Conservation (phyloP, 768 basidiomycete genomes). For the Russula sp. region DNA sequence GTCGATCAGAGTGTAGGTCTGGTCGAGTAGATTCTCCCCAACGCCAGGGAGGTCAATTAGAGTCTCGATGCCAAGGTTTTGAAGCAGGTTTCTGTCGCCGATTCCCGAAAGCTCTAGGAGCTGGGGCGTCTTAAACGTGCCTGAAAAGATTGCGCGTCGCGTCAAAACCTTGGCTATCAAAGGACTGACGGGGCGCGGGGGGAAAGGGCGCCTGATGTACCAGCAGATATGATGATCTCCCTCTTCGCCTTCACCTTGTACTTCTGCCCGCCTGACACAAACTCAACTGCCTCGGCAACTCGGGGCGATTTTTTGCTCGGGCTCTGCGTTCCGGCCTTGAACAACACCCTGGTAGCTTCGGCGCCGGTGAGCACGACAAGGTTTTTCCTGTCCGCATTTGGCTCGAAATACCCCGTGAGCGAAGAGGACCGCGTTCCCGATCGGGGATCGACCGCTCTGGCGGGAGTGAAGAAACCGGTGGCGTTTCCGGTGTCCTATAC, state of each 20-base stretch:
- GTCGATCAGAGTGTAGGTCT: constrained; percentile 20
- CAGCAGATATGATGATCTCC: constrained; percentile 35
- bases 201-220: constrained; percentile 14
- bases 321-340: not conserved
- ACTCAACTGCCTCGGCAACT: constrained; percentile 31
- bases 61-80: constrained; percentile 29
- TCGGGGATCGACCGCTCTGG: constrained; percentile 18
- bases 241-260: constrained; percentile 32
- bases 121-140: constrained; percentile 35
- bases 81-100: constrained; percentile 32
- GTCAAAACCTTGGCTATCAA: not conserved
- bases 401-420: constrained; percentile 20
- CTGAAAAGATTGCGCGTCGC: constrained; percentile 8
- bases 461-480: constrained; percentile 19
- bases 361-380: constrained; percentile 18
- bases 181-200: not conserved
- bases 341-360: constrained; percentile 14
- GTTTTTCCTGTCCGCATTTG: constrained; percentile 15
- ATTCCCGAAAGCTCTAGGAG: constrained; percentile 26
- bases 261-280: constrained; percentile 24
- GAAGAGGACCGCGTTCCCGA: constrained; percentile 19
- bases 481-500: constrained; percentile 17
- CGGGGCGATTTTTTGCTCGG: constrained; percentile 4
- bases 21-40: constrained; percentile 35
- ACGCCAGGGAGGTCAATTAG: constrained; percentile 39